Base-by-base conservation (phyloP, 768 basidiomycete species). In the Neoboletus brunneissimus region DNA sequence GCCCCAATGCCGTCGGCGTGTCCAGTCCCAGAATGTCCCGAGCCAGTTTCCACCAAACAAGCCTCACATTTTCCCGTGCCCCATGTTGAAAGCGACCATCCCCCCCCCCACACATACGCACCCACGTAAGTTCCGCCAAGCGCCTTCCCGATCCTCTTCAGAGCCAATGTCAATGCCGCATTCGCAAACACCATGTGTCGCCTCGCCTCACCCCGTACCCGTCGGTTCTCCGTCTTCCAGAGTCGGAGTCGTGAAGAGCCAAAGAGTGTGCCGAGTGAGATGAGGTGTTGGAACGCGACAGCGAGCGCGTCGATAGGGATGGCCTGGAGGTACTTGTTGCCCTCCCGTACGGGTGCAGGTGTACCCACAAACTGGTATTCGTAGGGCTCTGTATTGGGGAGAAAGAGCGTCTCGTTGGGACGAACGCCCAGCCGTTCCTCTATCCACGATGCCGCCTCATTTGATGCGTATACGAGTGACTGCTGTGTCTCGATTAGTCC, bases 31-130 rank as follows among this genome's bases (percentile, higher is more conserved):
- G 73, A 37, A 79, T 70, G 12, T 72, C 70, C 15, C 72, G 74
- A 4, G 89, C 73, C 4, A 91, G 74, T 58, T 74, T 76, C 76
- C 79, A 79, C 84, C 86, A 91, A 22, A 83, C 63, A 9, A 64
- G 56, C 40, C 79, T 75, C 29, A 79, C 71, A 37, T 80, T 88
- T 27, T 51, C 56, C 18, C 64, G 60, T 7, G 25, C 25, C 25
- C 5, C 25, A 2, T 25, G 25, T 25, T 25, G 25, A 25, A 25
- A 25, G 25, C 25, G 5, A 25, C 25, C 5, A 25, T 25, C n/a
- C 25, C 5, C 85, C 85, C 8, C 89, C 62, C 7, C 91, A 82
- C 2, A 92, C 67, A 63, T 92, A 89, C 3, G 80, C 79, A 2
- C 81, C 86, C 22, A 88, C 65, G 64, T 85, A 92, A 2, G 66